These are phyloP conservation scores for Rutstroemia sydowiana DNA, from an alignment of 2,329 filamentous ascomycete species.

Conservation along the genomic window DNA sequence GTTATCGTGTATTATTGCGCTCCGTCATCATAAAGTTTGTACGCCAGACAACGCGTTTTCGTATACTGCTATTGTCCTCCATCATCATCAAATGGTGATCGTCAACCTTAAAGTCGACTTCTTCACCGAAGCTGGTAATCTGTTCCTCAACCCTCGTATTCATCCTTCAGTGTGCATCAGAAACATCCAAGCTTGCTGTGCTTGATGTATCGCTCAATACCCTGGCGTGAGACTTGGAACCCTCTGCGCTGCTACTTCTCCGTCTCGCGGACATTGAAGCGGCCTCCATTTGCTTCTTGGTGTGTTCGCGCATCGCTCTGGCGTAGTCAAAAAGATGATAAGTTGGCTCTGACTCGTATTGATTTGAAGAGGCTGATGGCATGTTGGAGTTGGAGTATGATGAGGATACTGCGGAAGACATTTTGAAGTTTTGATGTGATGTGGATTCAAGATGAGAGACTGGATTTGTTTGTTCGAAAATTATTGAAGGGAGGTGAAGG, in stretches of 20 bases:
- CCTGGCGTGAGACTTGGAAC: constrained; percentile 12
- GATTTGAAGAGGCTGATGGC: not conserved
- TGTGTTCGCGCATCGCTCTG: constrained; percentile 56
- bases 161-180: constrained; percentile 30
- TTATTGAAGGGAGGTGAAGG: not conserved
- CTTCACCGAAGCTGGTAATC: too few species aligned
- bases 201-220: constrained; percentile 10
- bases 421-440: not conserved
- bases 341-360: not conserved
- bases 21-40: too few species aligned
- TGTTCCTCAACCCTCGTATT: not conserved
- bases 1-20: too few species aligned
- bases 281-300: constrained; percentile 57
- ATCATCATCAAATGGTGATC: too few species aligned
- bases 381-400: not conserved
- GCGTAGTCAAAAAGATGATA: constrained; percentile 39
- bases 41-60: too few species aligned
- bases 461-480: not conserved
- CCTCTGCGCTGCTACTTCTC: constrained; percentile 6
- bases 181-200: constrained; percentile 31
- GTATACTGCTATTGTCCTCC: too few species aligned
- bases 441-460: not conserved
- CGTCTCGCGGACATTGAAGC: constrained; percentile 39
- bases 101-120: too few species aligned
- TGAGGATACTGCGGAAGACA: not conserved